Conservation (phyloP, 805 yeast genomes). For the Debaryomyces maramus region DNA sequence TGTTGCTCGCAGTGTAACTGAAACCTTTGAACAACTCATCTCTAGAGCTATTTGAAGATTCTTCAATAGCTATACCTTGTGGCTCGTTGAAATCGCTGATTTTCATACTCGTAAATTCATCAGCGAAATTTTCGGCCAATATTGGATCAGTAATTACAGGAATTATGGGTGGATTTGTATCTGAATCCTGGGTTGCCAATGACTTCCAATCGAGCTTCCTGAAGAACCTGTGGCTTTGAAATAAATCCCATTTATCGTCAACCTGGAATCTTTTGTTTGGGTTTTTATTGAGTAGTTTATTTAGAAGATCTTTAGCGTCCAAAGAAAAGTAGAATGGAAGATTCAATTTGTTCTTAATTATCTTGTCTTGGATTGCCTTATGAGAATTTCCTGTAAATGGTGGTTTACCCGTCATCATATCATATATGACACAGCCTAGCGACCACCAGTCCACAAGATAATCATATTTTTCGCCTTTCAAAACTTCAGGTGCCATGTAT, state of each 20-base stretch:
- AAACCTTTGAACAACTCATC: slow-evolving; percentile 25
- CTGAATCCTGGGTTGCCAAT: slow-evolving; percentile 49
- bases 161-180: slow-evolving; percentile 69
- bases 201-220: slow-evolving; percentile 71
- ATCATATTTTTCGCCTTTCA: slow-evolving; percentile 75
- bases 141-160: slow-evolving; percentile 81
- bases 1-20: slow-evolving; percentile 34
- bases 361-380: slow-evolving; percentile 72
- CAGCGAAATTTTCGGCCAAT: slow-evolving; percentile 81
- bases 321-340: slow-evolving; percentile 75
- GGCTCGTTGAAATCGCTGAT: slow-evolving; percentile 31
- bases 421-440: slow-evolving; percentile 76
- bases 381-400: slow-evolving; percentile 86
- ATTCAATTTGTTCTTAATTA: slow-evolving; percentile 62
- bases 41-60: background rate
- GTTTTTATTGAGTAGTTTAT: slow-evolving; percentile 65
- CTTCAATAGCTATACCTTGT: slow-evolving; percentile 10
- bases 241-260: slow-evolving; percentile 54
- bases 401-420: slow-evolving; percentile 81
- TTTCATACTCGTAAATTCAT: slow-evolving; percentile 72
- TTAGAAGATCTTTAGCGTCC: slow-evolving; percentile 76
- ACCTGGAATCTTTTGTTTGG: slow-evolving; percentile 57
- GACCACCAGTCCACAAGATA: slow-evolving; percentile 92
- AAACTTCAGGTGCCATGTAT: slow-evolving; percentile 88
- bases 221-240: slow-evolving; percentile 71